Base-by-base conservation (phyloP, 192 early-diverging fungal species). In the Coemansia sp. region DNA sequence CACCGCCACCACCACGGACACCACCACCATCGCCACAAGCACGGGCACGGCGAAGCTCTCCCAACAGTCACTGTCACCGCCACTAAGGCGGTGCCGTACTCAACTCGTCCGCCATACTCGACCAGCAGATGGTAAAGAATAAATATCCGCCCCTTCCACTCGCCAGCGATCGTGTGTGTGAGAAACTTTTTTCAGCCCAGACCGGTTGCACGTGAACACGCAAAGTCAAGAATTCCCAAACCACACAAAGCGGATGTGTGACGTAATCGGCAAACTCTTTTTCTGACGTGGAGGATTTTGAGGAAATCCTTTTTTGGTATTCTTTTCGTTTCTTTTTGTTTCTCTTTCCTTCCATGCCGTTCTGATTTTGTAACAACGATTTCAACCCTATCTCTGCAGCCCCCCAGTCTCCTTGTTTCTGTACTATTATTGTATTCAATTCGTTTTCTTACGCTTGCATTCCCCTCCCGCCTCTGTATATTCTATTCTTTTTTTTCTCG, bases 1-100 rank as follows among this genome's bases (percentile, higher is more conserved):
- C 55, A 57, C n/a, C 32, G 8, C 14, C 55, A 36, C n/a, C 25
- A 57, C n/a, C 55, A 57, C 33, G 33, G 19, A 6, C 55, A 57
- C 34, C 54, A 56, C 33, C 55, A 57, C 41, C 40, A 45, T 22
- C 11, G 14, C 36, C 58, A 40, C 33, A 19, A 45, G 42, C 38
- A 5, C 17, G 15, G 17, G 0, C 5, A 45, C 5, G 11, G 38
- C 38, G 17, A 17, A 17, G 42, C 42, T 45, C 14, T 13, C 13
- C 42, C 42, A 17, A 62, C 40, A 7, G 10, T 25, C 7, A 25
- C 49, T 0, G 49, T 25, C 13, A 5, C 9, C 49, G 22, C 49
- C 9, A 20, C 49, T 23, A 9, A 25, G 49, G 14, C 1, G 42
- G 14, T 5, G 14, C 42, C 42, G 17, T 45, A 45, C 42, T 1